Evolutionary conservation across 148 eudicot species (phyloP).

Genomic region (Rhododendron williamsianum): DNA sequence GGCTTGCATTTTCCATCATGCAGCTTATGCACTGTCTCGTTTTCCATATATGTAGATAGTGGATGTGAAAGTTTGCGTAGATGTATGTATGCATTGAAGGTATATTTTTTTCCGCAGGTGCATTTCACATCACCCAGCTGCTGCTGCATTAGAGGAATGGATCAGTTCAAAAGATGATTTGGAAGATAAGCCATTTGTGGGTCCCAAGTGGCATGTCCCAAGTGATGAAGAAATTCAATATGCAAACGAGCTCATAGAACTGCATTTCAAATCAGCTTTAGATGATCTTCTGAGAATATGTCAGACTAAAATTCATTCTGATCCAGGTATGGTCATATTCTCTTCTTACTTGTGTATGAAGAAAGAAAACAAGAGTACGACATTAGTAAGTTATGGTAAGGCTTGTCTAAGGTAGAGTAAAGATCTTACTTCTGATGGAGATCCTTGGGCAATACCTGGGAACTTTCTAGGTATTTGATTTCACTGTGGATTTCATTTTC

Average conservation of each 20-base stretch:
- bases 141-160: conserved; percentile 81
- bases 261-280: conserved; percentile 81
- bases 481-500: neutral
- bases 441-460: neutral
- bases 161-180: conserved; percentile 64
- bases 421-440: neutral
- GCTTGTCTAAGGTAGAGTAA: neutral
- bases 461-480: neutral
- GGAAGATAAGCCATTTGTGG: conserved; percentile 37
- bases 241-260: conserved; percentile 82
- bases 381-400: neutral
- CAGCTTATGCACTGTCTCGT: neutral
- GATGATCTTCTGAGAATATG: conserved; percentile 76
- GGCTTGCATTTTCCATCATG: neutral
- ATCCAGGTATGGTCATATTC: conserved; percentile 50
- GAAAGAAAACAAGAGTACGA: neutral
- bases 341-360: neutral
- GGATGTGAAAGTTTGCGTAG: neutral
- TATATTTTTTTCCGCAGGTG: conserved; percentile 44
- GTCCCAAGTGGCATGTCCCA: conserved; percentile 92
- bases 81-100: neutral
- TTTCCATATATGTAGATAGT: neutral
- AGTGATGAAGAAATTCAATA: conserved; percentile 63
- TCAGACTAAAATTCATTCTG: conserved; percentile 70
- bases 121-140: conserved; percentile 53